Evolutionary conservation across 768 basidiomycete genomes (phyloP), one percentile per base, ranked within the genome.

Genomic region (Mycena leptocephala): DNA sequence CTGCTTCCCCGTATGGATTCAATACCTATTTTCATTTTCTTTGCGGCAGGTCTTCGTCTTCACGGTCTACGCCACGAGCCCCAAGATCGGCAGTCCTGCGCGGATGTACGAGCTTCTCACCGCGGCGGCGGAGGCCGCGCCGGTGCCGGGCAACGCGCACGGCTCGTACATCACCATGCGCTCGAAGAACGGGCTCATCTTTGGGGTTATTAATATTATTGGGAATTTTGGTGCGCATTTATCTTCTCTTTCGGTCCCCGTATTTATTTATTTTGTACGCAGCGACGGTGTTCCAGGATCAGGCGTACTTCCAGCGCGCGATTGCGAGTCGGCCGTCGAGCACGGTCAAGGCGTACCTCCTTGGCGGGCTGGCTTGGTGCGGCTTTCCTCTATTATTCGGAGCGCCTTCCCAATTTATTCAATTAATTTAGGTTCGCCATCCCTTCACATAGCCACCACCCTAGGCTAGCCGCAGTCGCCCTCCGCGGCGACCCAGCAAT

Each of bases 291-390:
- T 90, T 89, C 81, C 87, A 89, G 76, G 89, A 90, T 78, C 93
- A 95, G 80, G 94, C 95, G 0, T 99, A 98, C 84, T 98, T 95
- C 93, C 96, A 97, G 81, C 90, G 96, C 16, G 97, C 97, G 1
- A 96, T 98, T 81, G 97, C 97, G 2, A 94, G 93, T 74, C 87
- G 93, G 20, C 96, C 96, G 0, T 93, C 92, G 1, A 93, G 90
- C n/a, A 95, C 94, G 16, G 96, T 97, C 73, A 97, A 97, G 83
- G 97, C 95, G 0, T 99, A 96, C 85, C 87, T 97, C 5, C 88
- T 97, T 10, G 97, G 97, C 55, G 97, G 97, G 4, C 82, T 97
- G 10, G 94, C 96, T 2, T 98, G 97, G 97, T 92, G 74, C 46
- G 86, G 83, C 37, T 46, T 37, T 22, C 35, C 35, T 8, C n/a